phyloP scores from a whole-genome alignment of 495 filamentous ascomycete species.

The Podospora pseudocomata region DNA sequence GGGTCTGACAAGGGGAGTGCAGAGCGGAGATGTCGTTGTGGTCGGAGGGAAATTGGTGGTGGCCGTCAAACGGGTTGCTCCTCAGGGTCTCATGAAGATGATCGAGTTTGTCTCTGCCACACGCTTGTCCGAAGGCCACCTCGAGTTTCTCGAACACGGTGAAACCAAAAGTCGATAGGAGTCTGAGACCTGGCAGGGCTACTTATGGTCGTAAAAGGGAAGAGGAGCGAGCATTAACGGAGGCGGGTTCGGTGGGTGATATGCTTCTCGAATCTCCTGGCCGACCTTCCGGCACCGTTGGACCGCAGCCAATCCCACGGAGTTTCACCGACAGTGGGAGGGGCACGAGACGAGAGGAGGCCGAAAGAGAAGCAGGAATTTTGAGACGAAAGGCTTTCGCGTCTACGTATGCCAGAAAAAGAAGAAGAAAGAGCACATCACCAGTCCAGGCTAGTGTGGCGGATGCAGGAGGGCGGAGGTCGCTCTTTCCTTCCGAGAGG shows the following conservation, averaged over 20 bases:
- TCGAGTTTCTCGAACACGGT: background rate
- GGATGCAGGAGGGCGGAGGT: background rate
- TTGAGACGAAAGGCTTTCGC: background rate
- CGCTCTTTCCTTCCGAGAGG: background rate
- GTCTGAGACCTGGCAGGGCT: background rate
- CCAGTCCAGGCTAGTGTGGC: background rate
- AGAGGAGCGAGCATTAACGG: background rate
- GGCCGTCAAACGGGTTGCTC: background rate
- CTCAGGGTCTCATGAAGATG: conserved; percentile 2
- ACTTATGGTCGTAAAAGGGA: background rate
- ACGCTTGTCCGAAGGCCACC: background rate
- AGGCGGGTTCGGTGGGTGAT: background rate
- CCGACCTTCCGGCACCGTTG: background rate
- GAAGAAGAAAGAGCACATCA: background rate
- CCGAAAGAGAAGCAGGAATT: background rate
- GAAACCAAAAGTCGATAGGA: conserved; percentile 2
- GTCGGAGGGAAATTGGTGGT: conserved; percentile 8
- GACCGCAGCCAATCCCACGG: background rate
- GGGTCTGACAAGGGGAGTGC: background rate
- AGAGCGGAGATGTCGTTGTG: conserved; percentile 1
- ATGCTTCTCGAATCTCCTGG: background rate
- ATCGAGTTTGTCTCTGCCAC: background rate
- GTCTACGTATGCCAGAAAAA: background rate
- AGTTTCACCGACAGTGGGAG: background rate
- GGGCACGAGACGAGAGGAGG: background rate